Evolutionary conservation across 148 eudicot species (phyloP).

Genomic region (Hydrangea macrophylla): DNA sequence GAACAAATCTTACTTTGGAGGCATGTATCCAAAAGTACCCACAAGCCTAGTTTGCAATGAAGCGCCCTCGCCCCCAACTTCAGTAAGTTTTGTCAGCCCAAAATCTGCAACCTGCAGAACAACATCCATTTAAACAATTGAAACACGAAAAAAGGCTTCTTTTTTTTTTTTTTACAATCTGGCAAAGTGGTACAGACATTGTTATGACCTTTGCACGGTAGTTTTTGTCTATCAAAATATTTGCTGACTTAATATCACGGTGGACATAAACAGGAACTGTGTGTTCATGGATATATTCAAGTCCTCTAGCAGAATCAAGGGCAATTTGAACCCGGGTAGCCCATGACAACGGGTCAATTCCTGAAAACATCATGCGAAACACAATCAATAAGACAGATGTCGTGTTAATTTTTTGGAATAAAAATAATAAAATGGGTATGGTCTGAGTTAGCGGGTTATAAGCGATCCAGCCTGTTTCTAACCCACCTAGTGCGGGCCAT

Average conservation of each 20-base stretch:
- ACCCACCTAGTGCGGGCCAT: no score
- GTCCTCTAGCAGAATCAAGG: constrained; percentile 76
- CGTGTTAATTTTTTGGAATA: no score
- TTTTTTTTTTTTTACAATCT: no score
- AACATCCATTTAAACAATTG: not conserved
- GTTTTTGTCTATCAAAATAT: constrained; percentile 35
- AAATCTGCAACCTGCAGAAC: constrained; percentile 68
- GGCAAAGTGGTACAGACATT: not conserved
- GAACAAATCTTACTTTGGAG: constrained; percentile 54
- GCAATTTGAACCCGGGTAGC: no score
- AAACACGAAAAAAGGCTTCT: not conserved
- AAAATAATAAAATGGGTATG: no score
- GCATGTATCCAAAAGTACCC: constrained; percentile 79
- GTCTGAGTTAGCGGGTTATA: no score
- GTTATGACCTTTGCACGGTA: constrained; percentile 56
- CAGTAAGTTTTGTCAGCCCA: constrained; percentile 62
- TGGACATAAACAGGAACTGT: constrained; percentile 63
- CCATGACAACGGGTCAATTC: constrained; percentile 41
- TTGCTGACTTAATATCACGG: constrained; percentile 71
- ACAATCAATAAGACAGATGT: constrained; percentile 4
- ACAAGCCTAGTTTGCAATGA: constrained; percentile 51
- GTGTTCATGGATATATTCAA: constrained; percentile 75
- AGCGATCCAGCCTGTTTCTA: no score
- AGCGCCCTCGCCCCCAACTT: constrained; percentile 42
- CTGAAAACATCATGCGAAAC: constrained; percentile 17